A percentile compares a stretch with the other conserved stretches of the same genome.
Evolutionary conservation across 129 eudicot species (phyloP).

Genomic region (Flaveria trinervia): DNA sequence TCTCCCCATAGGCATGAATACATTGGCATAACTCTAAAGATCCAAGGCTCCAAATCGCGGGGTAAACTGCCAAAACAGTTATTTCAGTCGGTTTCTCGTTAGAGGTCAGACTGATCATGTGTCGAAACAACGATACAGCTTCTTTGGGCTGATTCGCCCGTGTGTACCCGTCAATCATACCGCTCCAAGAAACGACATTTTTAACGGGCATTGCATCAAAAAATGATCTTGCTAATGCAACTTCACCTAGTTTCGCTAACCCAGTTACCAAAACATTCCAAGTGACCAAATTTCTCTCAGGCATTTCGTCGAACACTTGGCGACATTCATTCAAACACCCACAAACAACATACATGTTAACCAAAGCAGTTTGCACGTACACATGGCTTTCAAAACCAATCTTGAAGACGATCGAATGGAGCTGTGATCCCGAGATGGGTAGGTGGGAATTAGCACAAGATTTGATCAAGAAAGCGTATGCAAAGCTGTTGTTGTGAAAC

Average conservation of each 20-base stretch:
- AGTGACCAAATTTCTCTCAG: slow-evolving; percentile 44
- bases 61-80: slow-evolving; percentile 44
- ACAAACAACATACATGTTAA: slow-evolving; percentile 44
- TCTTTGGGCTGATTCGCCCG: slow-evolving; percentile 36
- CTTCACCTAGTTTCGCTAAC: slow-evolving; percentile 38
- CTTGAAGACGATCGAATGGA: slow-evolving; percentile 38
- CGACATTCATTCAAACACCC: slow-evolving; percentile 30
- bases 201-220: slow-evolving; percentile 40
- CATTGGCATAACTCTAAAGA: slow-evolving; percentile 46
- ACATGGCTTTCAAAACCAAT: slow-evolving; percentile 38
- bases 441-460: slow-evolving; percentile 36
- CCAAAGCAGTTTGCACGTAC: slow-evolving; percentile 50
- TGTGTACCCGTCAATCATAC: slow-evolving; percentile 53
- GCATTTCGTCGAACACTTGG: slow-evolving; percentile 49
- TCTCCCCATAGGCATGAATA: slow-evolving; percentile 46
- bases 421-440: slow-evolving; percentile 36
- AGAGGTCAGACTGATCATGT: slow-evolving; percentile 24
- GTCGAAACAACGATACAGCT: slow-evolving; percentile 37
- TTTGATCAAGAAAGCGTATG: slow-evolving; percentile 32
- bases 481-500: slow-evolving; percentile 24
- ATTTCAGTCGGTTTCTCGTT: slow-evolving; percentile 37
- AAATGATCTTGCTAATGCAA: slow-evolving; percentile 31
- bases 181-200: slow-evolving; percentile 55
- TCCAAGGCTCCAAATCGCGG: slow-evolving; percentile 46
- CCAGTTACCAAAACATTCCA: slow-evolving; percentile 51